A percentile compares a stretch with the other conserved stretches of the same genome.
phyloP scores from a whole-genome alignment of 805 yeast genomes.

The Yarrowia bubula region DNA sequence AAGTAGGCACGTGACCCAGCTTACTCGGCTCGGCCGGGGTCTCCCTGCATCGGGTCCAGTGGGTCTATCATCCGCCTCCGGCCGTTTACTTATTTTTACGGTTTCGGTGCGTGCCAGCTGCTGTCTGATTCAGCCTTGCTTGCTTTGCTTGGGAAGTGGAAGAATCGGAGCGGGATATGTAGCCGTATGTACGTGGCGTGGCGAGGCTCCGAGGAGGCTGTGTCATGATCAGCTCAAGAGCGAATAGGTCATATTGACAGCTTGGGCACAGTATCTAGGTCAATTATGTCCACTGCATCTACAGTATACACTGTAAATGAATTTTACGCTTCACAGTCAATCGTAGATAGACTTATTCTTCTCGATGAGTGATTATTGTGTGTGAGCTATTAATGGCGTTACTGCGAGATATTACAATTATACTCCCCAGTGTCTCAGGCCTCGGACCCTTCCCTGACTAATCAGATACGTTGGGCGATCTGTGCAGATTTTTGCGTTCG shows the following conservation, averaged over 20 bases:
- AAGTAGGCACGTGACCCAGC: neutral
- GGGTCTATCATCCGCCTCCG: constrained; percentile 15
- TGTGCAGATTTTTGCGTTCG: neutral
- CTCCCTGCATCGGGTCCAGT: constrained; percentile 6
- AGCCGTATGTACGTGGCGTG: neutral
- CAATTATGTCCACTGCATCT: no score
- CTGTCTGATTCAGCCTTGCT: constrained; percentile 8
- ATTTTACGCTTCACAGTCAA: neutral
- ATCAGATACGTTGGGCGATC: neutral
- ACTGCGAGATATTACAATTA: neutral
- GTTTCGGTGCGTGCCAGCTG: constrained; percentile 1
- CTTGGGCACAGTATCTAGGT: no score
- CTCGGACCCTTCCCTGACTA: neutral
- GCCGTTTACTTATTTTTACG: neutral
- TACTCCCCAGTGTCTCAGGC: neutral
- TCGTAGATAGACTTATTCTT: neutral
- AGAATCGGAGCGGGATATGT: neutral
- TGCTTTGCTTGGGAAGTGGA: constrained; percentile 5
- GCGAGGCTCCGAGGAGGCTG: neutral
- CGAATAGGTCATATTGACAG: no score
- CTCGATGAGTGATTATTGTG: neutral
- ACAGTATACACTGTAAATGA: neutral
- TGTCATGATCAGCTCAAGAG: neutral
- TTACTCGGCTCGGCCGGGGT: constrained; percentile 1
- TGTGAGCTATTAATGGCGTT: neutral